phyloP scores from a whole-genome alignment of 2,329 filamentous ascomycete genomes.

The Periconia digitata region DNA sequence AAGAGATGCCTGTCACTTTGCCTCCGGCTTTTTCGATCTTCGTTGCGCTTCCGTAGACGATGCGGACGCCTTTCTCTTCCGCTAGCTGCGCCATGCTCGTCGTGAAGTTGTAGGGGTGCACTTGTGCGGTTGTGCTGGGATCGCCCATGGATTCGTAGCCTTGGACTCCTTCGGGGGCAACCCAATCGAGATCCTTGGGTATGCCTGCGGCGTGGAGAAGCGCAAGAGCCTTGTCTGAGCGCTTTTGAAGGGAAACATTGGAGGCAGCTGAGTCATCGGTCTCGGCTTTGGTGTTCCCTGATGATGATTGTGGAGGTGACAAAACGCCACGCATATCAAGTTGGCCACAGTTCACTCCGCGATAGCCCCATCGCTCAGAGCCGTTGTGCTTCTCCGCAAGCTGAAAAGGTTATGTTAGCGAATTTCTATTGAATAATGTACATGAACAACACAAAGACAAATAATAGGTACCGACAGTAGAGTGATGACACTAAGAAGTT shows the following conservation, averaged over 20 bases:
- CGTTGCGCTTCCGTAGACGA: conserved; percentile 70
- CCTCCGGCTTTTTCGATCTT: conserved; percentile 62
- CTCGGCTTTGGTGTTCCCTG: conserved; percentile 28
- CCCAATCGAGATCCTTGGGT: conserved; percentile 82
- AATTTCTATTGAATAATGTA: neutral
- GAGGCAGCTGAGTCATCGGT: conserved; percentile 8
- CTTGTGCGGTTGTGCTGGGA: conserved; percentile 81
- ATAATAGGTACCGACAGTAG: neutral
- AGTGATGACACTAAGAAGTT: neutral
- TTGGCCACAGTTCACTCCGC: conserved; percentile 73
- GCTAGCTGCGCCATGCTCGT: conserved; percentile 79
- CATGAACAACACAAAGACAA: neutral
- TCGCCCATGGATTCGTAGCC: conserved; percentile 84
- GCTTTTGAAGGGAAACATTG: conserved; percentile 59
- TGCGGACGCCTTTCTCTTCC: conserved; percentile 57
- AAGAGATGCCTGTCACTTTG: conserved; percentile 64
- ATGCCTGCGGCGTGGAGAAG: conserved; percentile 61
- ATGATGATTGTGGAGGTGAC: conserved; percentile 12
- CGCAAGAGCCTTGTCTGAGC: conserved; percentile 52
- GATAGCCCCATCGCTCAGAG: conserved; percentile 80
- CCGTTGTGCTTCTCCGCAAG: conserved; percentile 84
- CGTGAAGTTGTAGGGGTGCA: conserved; percentile 91
- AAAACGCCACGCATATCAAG: conserved; percentile 54
- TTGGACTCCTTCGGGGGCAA: conserved; percentile 66
- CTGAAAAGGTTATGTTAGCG: conserved; percentile 6